Percentiles rank a stretch among this genome's conserved stretches.
Evolutionary conservation across 176 grass and related monocot genomes (phyloP).

Genomic region (Zea mays): Zm-B73-REFERENCE-NAM-5.0 NC_050105.1:10145001-10145500

Average conservation of each 20-base stretch:
- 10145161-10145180: conserved; percentile 84
- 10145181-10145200: conserved; percentile 38
- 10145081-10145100: conserved; percentile 22
- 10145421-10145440: conserved; percentile 93
- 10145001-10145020: conserved; percentile 77
- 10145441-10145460: conserved; percentile 96
- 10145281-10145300: conserved; percentile 45
- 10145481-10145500: conserved; percentile 90
- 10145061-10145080: conserved; percentile 16
- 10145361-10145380: conserved; percentile 77
- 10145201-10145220: conserved; percentile 36
- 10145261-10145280: conserved; percentile 50
- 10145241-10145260: conserved; percentile 84
- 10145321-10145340: conserved; percentile 39
- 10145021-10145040: conserved; percentile 81
- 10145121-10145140: conserved; percentile 60
- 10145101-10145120: conserved; percentile 52
- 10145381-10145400: conserved; percentile 84
- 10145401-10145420: conserved; percentile 93
- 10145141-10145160: conserved; percentile 99
- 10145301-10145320: conserved; percentile 47
- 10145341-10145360: conserved; percentile 43
- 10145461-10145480: conserved; percentile 99
- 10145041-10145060: conserved; percentile 91
- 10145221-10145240: conserved; percentile 54